Evolutionary conservation across 2,329 filamentous ascomycete species (phyloP).

Genomic region (Helminthosporium solani): DNA sequence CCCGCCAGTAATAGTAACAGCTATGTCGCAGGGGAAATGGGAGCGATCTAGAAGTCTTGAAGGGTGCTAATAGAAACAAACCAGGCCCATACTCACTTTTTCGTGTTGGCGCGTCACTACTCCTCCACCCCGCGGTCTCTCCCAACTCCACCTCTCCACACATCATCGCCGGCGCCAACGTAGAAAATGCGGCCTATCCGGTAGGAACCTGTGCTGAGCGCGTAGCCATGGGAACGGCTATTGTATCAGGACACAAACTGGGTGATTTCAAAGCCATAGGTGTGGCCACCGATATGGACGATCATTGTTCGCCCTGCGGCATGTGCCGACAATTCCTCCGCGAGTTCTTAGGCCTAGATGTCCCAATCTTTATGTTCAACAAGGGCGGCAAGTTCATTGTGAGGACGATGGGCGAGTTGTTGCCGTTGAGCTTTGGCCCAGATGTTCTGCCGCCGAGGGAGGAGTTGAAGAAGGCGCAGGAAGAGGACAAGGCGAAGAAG

Average conservation of each 20-base stretch:
- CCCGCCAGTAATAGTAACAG: background rate
- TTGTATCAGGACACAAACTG: conserved; percentile 57
- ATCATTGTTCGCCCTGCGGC: conserved; percentile 68
- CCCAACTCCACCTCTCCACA: conserved; percentile 40
- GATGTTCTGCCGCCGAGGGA: conserved; percentile 47
- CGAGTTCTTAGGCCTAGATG: conserved; percentile 51
- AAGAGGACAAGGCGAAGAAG: conserved; percentile 27
- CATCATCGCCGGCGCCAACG: conserved; percentile 66
- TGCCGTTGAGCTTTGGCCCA: conserved; percentile 57
- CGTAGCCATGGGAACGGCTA: conserved; percentile 77
- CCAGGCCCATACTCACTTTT: conserved; percentile 83
- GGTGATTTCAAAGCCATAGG: conserved; percentile 67
- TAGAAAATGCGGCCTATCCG: conserved; percentile 91
- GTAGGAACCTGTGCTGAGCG: conserved; percentile 95
- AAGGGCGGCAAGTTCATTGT: conserved; percentile 72
- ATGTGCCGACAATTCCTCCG: conserved; percentile 85
- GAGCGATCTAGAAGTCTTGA: background rate
- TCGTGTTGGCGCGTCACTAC: conserved; percentile 80
- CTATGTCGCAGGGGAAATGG: background rate
- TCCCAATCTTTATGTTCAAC: conserved; percentile 91
- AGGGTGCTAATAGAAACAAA: background rate
- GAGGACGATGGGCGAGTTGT: conserved; percentile 63
- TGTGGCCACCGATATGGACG: conserved; percentile 73
- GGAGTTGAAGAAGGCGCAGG: conserved; percentile 29
- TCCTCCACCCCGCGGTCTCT: conserved; percentile 46